Percentiles rank a stretch among this genome's conserved stretches.
Conservation (phyloP, 441 rosid genomes). For the Raphanus hybrid region DNA sequence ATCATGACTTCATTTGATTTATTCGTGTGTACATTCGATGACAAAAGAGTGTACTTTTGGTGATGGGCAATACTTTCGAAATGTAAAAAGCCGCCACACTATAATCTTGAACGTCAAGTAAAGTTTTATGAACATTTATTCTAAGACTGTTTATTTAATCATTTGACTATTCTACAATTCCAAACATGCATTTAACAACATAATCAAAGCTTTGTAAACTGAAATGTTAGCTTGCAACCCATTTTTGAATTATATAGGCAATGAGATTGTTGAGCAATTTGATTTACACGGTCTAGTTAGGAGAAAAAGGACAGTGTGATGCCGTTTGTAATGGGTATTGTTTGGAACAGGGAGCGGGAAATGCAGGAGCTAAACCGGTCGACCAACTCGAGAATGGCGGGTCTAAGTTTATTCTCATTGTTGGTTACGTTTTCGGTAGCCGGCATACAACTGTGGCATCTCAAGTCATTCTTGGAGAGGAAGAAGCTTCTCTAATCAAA, state of each 20-base stretch:
- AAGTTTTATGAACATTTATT: not conserved
- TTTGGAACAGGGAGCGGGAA: constrained; percentile 62
- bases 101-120: constrained; percentile 2
- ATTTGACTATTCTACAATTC: not conserved
- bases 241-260: constrained; percentile 2
- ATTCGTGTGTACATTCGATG: not conserved
- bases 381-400: constrained; percentile 66
- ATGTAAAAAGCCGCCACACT: not conserved
- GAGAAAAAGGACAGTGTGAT: not conserved
- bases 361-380: constrained; percentile 75
- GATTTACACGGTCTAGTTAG: not conserved
- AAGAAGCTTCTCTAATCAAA: constrained; percentile 70
- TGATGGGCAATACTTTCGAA: not conserved
- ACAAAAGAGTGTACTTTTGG: not conserved
- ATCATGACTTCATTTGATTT: not conserved
- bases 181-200: not conserved
- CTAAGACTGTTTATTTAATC: not conserved
- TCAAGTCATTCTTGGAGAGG: constrained; percentile 82
- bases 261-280: not conserved
- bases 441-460: constrained; percentile 82
- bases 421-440: constrained; percentile 72
- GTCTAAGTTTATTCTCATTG: constrained; percentile 60
- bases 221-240: not conserved
- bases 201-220: not conserved
- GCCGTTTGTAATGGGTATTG: not conserved